phyloP scores from a whole-genome alignment of 257 asterid genomes.

The Solanum habrochaites region DNA sequence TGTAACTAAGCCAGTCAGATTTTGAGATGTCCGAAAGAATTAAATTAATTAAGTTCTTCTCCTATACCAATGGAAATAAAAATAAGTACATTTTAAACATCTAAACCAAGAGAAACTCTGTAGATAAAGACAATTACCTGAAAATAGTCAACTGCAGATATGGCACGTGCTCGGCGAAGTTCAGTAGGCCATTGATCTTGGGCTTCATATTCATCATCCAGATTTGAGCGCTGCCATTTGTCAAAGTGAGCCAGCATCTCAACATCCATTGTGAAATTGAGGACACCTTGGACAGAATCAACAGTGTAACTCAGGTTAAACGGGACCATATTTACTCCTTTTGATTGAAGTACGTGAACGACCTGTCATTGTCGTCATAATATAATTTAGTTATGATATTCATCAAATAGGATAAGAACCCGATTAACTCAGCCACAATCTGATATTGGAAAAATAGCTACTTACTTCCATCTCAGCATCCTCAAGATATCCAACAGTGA shows the following conservation, averaged over 20 bases:
- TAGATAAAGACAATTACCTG: conserved; percentile 35
- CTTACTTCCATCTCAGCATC: conserved; percentile 91
- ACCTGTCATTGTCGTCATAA: conserved; percentile 25
- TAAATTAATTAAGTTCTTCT: neutral
- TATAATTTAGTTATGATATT: neutral
- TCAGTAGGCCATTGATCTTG: conserved; percentile 97
- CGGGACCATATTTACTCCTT: conserved; percentile 76
- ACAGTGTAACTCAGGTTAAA: conserved; percentile 77
- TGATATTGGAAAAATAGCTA: neutral
- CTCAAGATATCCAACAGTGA: conserved; percentile 80
- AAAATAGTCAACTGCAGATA: conserved; percentile 84
- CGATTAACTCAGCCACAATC: neutral
- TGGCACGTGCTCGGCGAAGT: conserved; percentile 80
- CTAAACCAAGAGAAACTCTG: neutral
- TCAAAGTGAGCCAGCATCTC: conserved; percentile 95
- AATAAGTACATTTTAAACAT: neutral
- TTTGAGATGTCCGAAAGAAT: neutral
- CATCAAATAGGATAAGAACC: neutral
- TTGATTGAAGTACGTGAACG: conserved; percentile 49
- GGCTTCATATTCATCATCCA: conserved; percentile 82
- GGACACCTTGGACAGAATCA: conserved; percentile 78
- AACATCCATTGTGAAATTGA: conserved; percentile 89
- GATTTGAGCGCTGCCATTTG: conserved; percentile 76
- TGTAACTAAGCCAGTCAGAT: neutral
- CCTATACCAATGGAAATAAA: neutral